These are phyloP conservation scores for Xylariaceae sp. DNA, from an alignment of 2,329 filamentous ascomycete genomes.

Conservation along the genomic window DNA sequence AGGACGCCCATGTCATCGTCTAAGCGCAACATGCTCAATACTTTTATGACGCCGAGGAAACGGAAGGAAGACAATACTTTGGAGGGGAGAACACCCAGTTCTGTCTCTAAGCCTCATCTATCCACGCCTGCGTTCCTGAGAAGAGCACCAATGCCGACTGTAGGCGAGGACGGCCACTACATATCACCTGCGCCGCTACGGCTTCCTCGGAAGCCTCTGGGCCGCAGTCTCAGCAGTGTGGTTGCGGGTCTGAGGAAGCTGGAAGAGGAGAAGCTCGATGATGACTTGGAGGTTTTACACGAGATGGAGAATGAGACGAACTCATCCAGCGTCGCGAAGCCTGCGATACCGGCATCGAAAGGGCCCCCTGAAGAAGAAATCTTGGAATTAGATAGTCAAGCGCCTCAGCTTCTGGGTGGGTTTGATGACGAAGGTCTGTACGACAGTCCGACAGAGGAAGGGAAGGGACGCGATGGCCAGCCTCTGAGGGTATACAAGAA, in stretches of 20 bases:
- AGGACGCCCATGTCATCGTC: conserved; percentile 62
- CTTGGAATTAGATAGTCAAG: conserved; percentile 53
- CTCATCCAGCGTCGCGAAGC: conserved; percentile 21
- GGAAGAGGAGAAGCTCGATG: conserved; percentile 73
- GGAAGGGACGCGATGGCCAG: conserved; percentile 60
- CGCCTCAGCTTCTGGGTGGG: conserved; percentile 58
- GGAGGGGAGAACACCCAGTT: conserved; percentile 54
- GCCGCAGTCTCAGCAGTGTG: conserved; percentile 75
- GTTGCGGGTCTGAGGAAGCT: conserved; percentile 73
- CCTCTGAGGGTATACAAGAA: conserved; percentile 76
- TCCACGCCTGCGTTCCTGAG: conserved; percentile 76
- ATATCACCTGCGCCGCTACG: conserved; percentile 57
- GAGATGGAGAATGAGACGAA: conserved; percentile 67
- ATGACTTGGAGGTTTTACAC: conserved; percentile 76
- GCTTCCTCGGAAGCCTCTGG: conserved; percentile 66
- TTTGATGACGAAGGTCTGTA: conserved; percentile 69
- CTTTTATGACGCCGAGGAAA: conserved; percentile 70
- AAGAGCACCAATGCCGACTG: conserved; percentile 56
- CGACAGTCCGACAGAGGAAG: conserved; percentile 62
- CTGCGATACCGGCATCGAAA: conserved; percentile 27
- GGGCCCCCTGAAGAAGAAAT: conserved; percentile 35
- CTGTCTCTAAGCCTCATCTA: conserved; percentile 64
- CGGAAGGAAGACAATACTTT: conserved; percentile 49
- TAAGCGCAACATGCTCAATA: conserved; percentile 67
- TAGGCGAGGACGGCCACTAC: conserved; percentile 63